A percentile compares a stretch with the other conserved stretches of the same genome.
Conservation (phyloP, 805 yeast species). For the Saccharomycopsis synnaedendra region DNA sequence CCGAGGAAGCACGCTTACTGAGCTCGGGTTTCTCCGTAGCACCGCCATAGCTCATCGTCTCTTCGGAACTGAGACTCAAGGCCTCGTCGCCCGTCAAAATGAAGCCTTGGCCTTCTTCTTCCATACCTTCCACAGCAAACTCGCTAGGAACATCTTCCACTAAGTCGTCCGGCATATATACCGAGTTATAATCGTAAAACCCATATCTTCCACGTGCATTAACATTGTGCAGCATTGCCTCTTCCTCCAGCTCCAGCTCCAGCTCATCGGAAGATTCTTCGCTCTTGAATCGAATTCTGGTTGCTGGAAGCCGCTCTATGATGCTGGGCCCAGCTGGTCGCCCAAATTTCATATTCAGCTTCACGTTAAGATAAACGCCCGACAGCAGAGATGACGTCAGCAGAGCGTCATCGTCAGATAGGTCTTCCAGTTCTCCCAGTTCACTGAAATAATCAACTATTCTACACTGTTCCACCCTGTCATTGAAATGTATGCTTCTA, state of each 20-base stretch:
- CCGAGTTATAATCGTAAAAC: slow-evolving; percentile 72
- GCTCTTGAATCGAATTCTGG: slow-evolving; percentile 66
- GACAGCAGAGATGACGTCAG: slow-evolving; percentile 16
- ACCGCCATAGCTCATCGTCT: slow-evolving; percentile 11
- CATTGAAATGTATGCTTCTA: slow-evolving; percentile 70
- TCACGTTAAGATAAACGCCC: slow-evolving; percentile 16
- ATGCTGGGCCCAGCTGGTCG: slow-evolving; percentile 26
- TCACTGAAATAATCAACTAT: slow-evolving; percentile 41
- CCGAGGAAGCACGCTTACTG: slow-evolving; percentile 7
- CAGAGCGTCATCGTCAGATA: slow-evolving; percentile 25
- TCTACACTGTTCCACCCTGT: slow-evolving; percentile 89
- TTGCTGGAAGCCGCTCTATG: slow-evolving; percentile 76
- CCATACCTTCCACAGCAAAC: slow-evolving; percentile 9
- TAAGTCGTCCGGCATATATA: slow-evolving; percentile 28
- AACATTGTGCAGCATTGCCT: slow-evolving; percentile 62
- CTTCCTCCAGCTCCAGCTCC: slow-evolving; percentile 19
- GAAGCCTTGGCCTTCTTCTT: slow-evolving; percentile 12
- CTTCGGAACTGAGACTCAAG: slow-evolving; percentile 11
- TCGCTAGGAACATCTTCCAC: slow-evolving; percentile 16
- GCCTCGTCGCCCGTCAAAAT: slow-evolving; percentile 15
- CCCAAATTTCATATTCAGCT: slow-evolving; percentile 21
- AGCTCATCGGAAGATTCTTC: slow-evolving; percentile 33
- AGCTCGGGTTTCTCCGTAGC: not conserved
- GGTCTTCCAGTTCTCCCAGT: slow-evolving; percentile 20
- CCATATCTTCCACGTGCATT: slow-evolving; percentile 69